These are phyloP conservation scores for Phylloporus gajari DNA, from an alignment of 1,284 basidiomycete species.

Conservation along the genomic window DNA sequence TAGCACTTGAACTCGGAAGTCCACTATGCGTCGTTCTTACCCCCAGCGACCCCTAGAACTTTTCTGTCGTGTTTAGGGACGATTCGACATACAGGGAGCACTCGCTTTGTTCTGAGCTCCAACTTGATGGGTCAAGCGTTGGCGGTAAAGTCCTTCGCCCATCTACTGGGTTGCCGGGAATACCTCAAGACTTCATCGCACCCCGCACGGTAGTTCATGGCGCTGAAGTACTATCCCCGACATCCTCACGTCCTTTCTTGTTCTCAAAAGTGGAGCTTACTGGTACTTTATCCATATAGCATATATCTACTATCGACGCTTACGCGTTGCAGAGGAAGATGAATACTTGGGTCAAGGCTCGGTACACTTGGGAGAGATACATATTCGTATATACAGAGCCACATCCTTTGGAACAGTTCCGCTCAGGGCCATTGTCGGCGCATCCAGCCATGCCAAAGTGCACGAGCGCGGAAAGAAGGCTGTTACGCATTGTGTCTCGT, in stretches of 20 bases:
- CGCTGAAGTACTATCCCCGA: constrained; percentile 21
- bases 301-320: constrained; percentile 8
- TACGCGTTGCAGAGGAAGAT: constrained; percentile 43
- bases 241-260: constrained; percentile 33
- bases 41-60: constrained; percentile 12
- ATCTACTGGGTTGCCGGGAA: background rate
- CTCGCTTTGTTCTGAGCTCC: constrained; percentile 22
- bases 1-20: constrained; percentile 6
- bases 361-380: constrained; percentile 32
- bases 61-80: constrained; percentile 35
- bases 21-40: constrained; percentile 18
- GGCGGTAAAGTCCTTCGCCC: constrained; percentile 14
- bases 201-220: constrained; percentile 19
- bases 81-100: constrained; percentile 16
- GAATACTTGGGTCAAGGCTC: constrained; percentile 34
- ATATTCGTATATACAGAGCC: constrained; percentile 32
- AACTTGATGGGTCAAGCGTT: constrained; percentile 30
- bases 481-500: constrained; percentile 49
- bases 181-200: background rate
- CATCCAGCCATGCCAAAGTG: constrained; percentile 34
- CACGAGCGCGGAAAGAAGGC: constrained; percentile 53
- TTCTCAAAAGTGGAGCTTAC: constrained; percentile 47
- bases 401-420: background rate
- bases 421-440: background rate
- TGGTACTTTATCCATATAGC: constrained; percentile 30